Base-by-base conservation (phyloP, 495 filamentous ascomycete species). In the Penicillium macrosclerotiorum region DNA sequence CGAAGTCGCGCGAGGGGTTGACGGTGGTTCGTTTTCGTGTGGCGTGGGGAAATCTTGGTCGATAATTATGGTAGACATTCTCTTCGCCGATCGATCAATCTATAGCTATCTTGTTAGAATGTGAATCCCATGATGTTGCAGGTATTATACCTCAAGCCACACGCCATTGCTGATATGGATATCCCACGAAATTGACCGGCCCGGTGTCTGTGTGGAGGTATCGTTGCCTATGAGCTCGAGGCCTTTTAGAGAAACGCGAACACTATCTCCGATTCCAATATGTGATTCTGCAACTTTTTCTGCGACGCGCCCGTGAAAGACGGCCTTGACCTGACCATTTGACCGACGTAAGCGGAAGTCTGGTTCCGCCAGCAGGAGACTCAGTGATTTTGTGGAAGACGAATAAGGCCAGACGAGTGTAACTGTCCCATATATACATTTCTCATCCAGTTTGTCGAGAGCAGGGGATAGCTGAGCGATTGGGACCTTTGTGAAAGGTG, bases 341-440 rank as follows among this genome's bases (percentile, higher is more conserved):
- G 70, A 72, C 17, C 78, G 76, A 14, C 93, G 89, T 25, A 95
- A 79, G 30, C 89, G 85, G 55, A 93, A 88, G 57, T 98, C 91
- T 18, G 85, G 82, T 44, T 96, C 93, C 8, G 86, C 85, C 4
- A 96, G 75, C 2, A 90, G 77, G 23, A 98, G 78, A 37, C 89
- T 82, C 50, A 88, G 68, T 8, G 81, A 82, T 29, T 76, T 74
- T 5, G 77, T 83, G 11, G 87, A 84, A 5, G 83, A 83, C 25
- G 86, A 95, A 64, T 87, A 98, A 0, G 93, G 93, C 92, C 93
- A 96, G 34, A 90, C 80, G 13, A 98, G 81, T 4, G 86, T 88
- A 25, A 96, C 82, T 1, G 89, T 73, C 11, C 84, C 90, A 39
- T 70, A 65, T 20, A 90, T 69, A n/a, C 66, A 68, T 35, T 59